Evolutionary conservation across 2,329 filamentous ascomycete genomes (phyloP).

Genomic region (Meredithiella fracta): DNA sequence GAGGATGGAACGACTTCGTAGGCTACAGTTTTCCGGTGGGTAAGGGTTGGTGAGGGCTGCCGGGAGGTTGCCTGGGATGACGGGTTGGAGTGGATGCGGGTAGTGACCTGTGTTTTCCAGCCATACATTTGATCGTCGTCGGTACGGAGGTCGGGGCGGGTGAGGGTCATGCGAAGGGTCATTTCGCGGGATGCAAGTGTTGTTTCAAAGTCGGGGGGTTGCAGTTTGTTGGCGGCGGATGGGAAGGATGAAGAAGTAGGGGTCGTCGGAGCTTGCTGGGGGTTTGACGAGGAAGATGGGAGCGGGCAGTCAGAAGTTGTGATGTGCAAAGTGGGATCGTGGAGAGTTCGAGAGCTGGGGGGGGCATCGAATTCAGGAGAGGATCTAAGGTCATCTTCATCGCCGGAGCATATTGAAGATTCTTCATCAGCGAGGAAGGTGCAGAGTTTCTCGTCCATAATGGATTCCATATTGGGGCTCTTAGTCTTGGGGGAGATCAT

Average conservation of each 20-base stretch:
- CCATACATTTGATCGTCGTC: constrained; percentile 57
- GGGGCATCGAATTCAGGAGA: constrained; percentile 43
- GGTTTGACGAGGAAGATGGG: constrained; percentile 17
- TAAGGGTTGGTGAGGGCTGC: constrained; percentile 2
- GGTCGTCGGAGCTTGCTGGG: constrained; percentile 7
- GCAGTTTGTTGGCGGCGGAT: constrained; percentile 17
- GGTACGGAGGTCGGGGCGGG: constrained; percentile 68
- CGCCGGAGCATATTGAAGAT: constrained; percentile 33
- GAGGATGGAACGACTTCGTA: constrained; percentile 1
- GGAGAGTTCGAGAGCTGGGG: constrained; percentile 32
- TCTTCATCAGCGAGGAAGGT: constrained; percentile 26
- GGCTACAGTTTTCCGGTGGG: background rate
- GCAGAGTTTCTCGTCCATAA: constrained; percentile 11
- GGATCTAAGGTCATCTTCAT: constrained; percentile 30
- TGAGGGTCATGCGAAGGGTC: constrained; percentile 92
- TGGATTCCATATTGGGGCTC: constrained; percentile 21
- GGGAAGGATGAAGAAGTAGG: background rate
- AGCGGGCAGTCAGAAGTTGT: constrained; percentile 16
- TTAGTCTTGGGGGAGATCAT: constrained; percentile 14
- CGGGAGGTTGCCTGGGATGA: constrained; percentile 6
- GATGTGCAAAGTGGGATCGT: background rate
- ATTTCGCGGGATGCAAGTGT: constrained; percentile 45
- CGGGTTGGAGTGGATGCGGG: constrained; percentile 1
- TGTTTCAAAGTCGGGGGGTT: constrained; percentile 12
- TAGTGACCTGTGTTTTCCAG: constrained; percentile 32